These are phyloP conservation scores for Limnanthes douglasii DNA, from an alignment of 345 rosid genomes.

Conservation along the genomic window DNA sequence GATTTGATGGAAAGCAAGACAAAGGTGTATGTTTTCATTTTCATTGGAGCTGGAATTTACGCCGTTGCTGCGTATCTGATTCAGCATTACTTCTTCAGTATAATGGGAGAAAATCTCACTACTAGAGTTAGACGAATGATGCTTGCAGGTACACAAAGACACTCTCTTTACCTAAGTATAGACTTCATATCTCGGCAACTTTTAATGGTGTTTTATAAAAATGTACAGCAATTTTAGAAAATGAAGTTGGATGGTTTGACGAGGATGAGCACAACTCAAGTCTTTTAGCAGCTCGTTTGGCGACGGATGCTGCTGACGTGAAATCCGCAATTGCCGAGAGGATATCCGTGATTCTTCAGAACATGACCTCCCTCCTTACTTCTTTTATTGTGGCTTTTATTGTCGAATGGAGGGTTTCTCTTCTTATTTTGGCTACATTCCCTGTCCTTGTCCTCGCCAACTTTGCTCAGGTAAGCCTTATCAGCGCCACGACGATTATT, in stretches of 20 bases:
- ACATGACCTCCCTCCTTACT: slow-evolving; percentile 97
- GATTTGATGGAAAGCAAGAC: slow-evolving; percentile 92
- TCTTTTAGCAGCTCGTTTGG: slow-evolving; percentile 69
- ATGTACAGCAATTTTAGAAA: slow-evolving; percentile 82
- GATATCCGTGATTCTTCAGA: slow-evolving; percentile 90
- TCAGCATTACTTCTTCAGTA: slow-evolving; percentile 98
- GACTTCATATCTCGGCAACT: no score
- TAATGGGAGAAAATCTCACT: slow-evolving; percentile 99
- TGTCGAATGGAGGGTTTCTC: slow-evolving; percentile 98
- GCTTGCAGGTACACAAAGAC: slow-evolving; percentile 60
- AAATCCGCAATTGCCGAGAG: slow-evolving; percentile 97
- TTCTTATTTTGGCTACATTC: slow-evolving; percentile 86
- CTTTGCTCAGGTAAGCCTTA: slow-evolving; percentile 92
- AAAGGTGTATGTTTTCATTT: slow-evolving; percentile 92
- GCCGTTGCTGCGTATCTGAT: slow-evolving; percentile 94
- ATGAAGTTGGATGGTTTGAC: slow-evolving; percentile 99
- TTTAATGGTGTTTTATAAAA: no score
- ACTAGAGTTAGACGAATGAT: slow-evolving; percentile 98
- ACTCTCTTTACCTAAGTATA: no score
- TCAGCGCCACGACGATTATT: background rate
- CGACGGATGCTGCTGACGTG: slow-evolving; percentile 92
- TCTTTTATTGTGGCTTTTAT: slow-evolving; percentile 97
- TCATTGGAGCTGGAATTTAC: slow-evolving; percentile 91
- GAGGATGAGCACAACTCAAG: slow-evolving; percentile 99
- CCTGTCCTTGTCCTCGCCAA: slow-evolving; percentile 97